Evolutionary conservation across 805 yeast species (phyloP), one percentile per base, ranked within the genome.

Genomic region (Blastobotrys americana): DNA sequence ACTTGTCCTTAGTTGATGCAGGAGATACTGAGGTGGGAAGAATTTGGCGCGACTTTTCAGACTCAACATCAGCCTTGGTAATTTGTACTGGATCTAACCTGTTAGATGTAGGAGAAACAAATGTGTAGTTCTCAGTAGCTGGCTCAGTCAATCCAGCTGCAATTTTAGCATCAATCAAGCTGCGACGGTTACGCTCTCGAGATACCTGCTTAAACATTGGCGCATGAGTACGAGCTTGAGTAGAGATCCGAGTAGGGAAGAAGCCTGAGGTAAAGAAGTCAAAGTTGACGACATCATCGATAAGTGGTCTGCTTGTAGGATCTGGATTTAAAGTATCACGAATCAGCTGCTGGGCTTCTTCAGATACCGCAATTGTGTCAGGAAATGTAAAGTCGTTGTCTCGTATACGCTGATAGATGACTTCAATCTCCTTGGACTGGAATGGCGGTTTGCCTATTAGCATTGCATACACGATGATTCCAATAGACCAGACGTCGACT

Each of bases 401-500:
- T 64, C 88, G 87, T 62, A 93, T 93, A 67, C 96, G 77, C 59
- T 87, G 94, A 66, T 93, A 93, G 53, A 93, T 93, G 45, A 82
- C 78, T 56, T 87, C 82, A 38, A 93, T 96, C 61, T 89, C 96
- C 59, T 87, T 86, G 31, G 95, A 86, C 68, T 93, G 99, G 69
- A 93, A 93, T 1, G 99, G 99, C 10, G 99, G 98, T 63, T 87
- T 88, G 31, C 97, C 97, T 47, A 84, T 73, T 41, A 93, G 71
- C 66, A 93, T 74, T 5, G 98, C 97, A 60, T 82, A 93, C 71
- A 93, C 74, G 87, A 93, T 93, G 47, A 93, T 85, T 49, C 99
- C 99, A 53, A 88, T 79, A 6, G 98, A 94, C 99, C 99, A 93
- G 48, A 88, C 78, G 64, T 93, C 99, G 35, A 88, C 97, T 64